Conservation (phyloP, 306 rosid species). For the Prunus dulcis region DNA sequence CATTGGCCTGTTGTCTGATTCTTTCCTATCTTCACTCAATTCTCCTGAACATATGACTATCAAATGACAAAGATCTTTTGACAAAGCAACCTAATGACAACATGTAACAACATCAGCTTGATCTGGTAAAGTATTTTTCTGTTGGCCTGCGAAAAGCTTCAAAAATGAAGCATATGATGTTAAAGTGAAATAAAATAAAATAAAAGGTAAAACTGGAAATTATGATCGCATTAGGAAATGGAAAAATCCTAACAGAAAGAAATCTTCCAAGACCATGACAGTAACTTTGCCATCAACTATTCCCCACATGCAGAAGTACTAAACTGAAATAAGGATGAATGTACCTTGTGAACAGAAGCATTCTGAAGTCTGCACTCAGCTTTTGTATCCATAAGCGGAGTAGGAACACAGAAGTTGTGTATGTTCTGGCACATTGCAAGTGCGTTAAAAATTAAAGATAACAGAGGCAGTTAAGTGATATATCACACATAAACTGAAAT, state of each 20-base stretch:
- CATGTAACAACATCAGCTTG: constrained; percentile 33
- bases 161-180: neutral
- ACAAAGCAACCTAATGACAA: constrained; percentile 71
- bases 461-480: constrained; percentile 23
- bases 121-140: constrained; percentile 14
- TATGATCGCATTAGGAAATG: neutral
- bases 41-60: constrained; percentile 86
- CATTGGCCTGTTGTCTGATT: constrained; percentile 30
- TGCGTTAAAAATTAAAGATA: constrained; percentile 11
- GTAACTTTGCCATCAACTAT: too few species aligned
- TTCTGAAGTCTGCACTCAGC: constrained; percentile 45
- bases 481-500: constrained; percentile 7
- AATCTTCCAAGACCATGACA: neutral
- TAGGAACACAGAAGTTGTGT: constrained; percentile 54
- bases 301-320: too few species aligned
- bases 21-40: constrained; percentile 43
- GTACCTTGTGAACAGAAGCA: constrained; percentile 80
- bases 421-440: constrained; percentile 64
- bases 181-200: too few species aligned
- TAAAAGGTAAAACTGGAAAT: neutral
- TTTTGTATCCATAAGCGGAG: constrained; percentile 37
- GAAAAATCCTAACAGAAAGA: neutral
- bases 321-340: constrained; percentile 14
- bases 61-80: constrained; percentile 92
- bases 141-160: neutral